Evolutionary conservation across 2,329 filamentous ascomycete species (phyloP).

Genomic region (Corynespora cassiicola): DNA sequence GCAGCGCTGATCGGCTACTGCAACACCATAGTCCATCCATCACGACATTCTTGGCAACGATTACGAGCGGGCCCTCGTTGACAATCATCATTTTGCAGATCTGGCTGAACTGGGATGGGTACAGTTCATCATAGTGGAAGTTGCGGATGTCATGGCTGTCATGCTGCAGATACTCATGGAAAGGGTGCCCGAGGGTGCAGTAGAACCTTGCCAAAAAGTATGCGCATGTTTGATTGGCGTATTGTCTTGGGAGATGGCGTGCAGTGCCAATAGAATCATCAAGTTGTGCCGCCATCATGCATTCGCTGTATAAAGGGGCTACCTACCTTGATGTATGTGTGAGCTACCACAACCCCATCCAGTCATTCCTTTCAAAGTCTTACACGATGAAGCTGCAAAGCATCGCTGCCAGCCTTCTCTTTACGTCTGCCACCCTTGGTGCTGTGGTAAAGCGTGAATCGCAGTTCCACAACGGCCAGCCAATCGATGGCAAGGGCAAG

Average conservation of each 20-base stretch:
- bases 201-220: too few species aligned
- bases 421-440: slow-evolving; percentile 20
- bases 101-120: too few species aligned
- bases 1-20: slow-evolving; percentile 23
- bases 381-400: slow-evolving; percentile 28
- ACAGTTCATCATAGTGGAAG: too few species aligned
- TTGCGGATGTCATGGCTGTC: too few species aligned
- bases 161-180: too few species aligned
- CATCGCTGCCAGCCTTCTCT: slow-evolving; percentile 24
- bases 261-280: too few species aligned
- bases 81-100: slow-evolving; percentile 13
- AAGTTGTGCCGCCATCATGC: too few species aligned
- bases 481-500: slow-evolving; percentile 63
- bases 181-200: too few species aligned
- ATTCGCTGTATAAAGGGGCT: too few species aligned
- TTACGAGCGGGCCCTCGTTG: slow-evolving; percentile 23
- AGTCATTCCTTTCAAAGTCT: slow-evolving; percentile 10
- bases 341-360: slow-evolving; percentile 1
- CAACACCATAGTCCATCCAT: slow-evolving; percentile 29
- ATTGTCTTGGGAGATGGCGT: too few species aligned
- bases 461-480: slow-evolving; percentile 60
- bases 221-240: too few species aligned
- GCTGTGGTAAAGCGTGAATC: slow-evolving; percentile 32
- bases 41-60: slow-evolving; percentile 32
- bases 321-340: too few species aligned